phyloP scores from a whole-genome alignment of 805 yeast species.

The Metschnikowia dekortorum region DNA sequence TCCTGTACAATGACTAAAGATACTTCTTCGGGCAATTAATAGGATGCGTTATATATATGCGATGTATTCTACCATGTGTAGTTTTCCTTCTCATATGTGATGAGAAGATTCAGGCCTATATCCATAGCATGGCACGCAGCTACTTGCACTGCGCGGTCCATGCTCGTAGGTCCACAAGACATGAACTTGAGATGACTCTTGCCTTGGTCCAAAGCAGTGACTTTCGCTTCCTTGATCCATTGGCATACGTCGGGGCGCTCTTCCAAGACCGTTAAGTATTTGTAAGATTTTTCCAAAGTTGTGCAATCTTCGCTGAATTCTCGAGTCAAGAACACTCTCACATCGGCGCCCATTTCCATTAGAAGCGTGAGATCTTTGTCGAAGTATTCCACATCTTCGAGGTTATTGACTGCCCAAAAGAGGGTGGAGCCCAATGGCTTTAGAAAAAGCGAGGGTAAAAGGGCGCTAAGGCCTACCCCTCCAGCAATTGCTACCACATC shows the following conservation, averaged over 20 bases:
- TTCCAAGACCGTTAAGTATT: slow-evolving; percentile 9
- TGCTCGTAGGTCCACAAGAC: slow-evolving; percentile 14
- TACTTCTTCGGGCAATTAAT: background rate
- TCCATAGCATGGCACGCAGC: slow-evolving; percentile 7
- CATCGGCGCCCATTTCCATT: slow-evolving; percentile 10
- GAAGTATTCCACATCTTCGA: slow-evolving; percentile 11
- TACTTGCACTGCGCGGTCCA: slow-evolving; percentile 12
- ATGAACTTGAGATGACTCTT: slow-evolving; percentile 4
- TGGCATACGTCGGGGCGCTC: slow-evolving; percentile 10
- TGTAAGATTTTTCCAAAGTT: slow-evolving; percentile 7
- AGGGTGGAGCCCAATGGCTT: slow-evolving; percentile 9
- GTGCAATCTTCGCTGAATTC: slow-evolving; percentile 9
- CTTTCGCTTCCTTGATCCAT: slow-evolving; percentile 12
- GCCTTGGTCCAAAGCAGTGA: slow-evolving; percentile 2
- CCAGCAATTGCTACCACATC: slow-evolving; percentile 16
- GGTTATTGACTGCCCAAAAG: slow-evolving; percentile 14
- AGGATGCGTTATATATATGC: background rate
- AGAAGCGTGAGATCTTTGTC: slow-evolving; percentile 11
- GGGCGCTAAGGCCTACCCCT: slow-evolving; percentile 15
- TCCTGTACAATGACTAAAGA: background rate
- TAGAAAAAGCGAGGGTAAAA: slow-evolving; percentile 12
- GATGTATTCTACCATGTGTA: slow-evolving; percentile 11
- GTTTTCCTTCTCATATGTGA: slow-evolving; percentile 11
- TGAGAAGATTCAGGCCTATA: slow-evolving; percentile 8
- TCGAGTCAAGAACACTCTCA: slow-evolving; percentile 11